These are phyloP conservation scores for Volutella citrinella DNA, from an alignment of 2,329 filamentous ascomycete genomes.

Conservation along the genomic window DNA sequence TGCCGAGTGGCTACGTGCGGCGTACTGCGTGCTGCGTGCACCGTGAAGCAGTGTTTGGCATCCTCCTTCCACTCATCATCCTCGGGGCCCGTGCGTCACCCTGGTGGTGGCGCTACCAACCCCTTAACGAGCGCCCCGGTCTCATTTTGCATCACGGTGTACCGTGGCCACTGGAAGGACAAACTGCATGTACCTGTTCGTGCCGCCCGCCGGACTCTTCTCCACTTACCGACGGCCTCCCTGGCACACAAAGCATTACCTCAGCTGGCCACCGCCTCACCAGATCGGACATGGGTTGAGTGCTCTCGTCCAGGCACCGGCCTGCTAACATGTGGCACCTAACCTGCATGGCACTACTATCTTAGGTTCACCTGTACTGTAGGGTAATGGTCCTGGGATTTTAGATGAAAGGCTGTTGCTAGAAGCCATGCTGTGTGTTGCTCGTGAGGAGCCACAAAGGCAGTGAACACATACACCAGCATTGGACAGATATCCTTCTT, in stretches of 20 bases:
- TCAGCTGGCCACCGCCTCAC: not conserved
- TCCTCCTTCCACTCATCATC: slow-evolving; percentile 8
- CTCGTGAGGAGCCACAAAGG: too few species aligned
- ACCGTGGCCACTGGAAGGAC: slow-evolving; percentile 11
- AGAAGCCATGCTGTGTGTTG: too few species aligned
- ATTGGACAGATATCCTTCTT: too few species aligned
- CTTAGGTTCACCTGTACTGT: too few species aligned
- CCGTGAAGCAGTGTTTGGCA: slow-evolving; percentile 1
- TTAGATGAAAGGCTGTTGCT: too few species aligned
- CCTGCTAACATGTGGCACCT: not conserved
- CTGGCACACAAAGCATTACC: not conserved
- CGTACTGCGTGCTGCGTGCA: too few species aligned
- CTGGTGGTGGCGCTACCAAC: slow-evolving; percentile 21
- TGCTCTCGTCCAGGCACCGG: not conserved
- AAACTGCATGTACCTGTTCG: slow-evolving; percentile 17
- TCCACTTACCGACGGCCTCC: not conserved
- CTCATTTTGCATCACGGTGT: slow-evolving; percentile 18
- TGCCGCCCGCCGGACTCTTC: slow-evolving; percentile 17
- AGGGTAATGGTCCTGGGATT: too few species aligned
- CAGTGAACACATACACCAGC: too few species aligned
- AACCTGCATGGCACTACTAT: too few species aligned
- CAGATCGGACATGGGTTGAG: not conserved
- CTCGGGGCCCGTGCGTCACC: slow-evolving; percentile 4
- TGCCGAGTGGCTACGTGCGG: too few species aligned
- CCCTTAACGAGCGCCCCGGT: slow-evolving; percentile 25